Evolutionary conservation across 225 moss, liverwort and hornwort species (phyloP), one percentile per base, ranked within the genome.

Genomic region (Ulota crispa): DNA sequence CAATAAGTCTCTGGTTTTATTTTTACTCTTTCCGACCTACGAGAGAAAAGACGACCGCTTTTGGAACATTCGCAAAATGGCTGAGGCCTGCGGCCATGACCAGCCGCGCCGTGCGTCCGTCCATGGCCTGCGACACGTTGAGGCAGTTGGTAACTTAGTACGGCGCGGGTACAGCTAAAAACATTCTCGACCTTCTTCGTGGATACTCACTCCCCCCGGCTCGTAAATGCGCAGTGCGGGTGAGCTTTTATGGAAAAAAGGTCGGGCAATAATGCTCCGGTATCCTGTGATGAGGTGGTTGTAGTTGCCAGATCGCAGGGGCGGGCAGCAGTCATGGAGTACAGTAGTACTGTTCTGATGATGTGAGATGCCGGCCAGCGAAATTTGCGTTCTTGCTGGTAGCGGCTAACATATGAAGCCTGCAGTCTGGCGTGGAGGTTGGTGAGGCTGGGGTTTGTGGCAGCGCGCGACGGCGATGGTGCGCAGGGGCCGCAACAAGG

Each of bases 181-280:
- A 74, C 63, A 87, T 82, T 84, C 82, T 24, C 63, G 41, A 34
- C 72, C 68, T 73, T 55, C 73, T 76, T 75, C 76, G 59, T 30
- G 80, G 76, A 76, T 70, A 71, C 65, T 32, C 52, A 39, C 39
- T 39, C 14, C 18, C 50, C 18, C 24, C 24, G 18, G 54, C 78
- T 78, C 61, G 71, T 77, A 56, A 83, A 27, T 81, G 75, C 78
- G 67, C 43, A 56, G 84, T 65, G 78, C 59, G 64, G 70, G 59
- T 59, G 64, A 27, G 78, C 75, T 13, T 84, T 82, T 70, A 74
- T 70, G 74, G 37, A 4, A 34, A 34, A 34, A 61, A 78, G 68
- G 77, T 54, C 62, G 56, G 34, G 64, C 87, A 87, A 84, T 84
- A 84, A 87, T 85, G 70, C 82, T 62, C 32, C 12, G 19, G 59